Evolutionary conservation across 495 filamentous ascomycete genomes (phyloP).

Genomic region (Aspergillus haitiensis): DNA sequence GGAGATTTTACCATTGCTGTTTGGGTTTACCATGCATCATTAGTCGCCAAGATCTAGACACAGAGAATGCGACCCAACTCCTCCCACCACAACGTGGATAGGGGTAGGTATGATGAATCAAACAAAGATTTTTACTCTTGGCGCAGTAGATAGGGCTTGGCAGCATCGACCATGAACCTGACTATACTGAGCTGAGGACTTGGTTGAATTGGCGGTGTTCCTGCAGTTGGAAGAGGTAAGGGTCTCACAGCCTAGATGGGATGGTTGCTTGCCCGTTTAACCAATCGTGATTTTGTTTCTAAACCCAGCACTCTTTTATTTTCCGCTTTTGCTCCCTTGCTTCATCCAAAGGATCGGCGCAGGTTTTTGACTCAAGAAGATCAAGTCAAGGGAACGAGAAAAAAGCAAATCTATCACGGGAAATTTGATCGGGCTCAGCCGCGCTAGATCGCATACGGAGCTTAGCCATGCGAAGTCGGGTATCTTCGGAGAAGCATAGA

Average conservation of each 20-base stretch:
- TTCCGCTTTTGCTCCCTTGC: background rate
- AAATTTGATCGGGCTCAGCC: conserved; percentile 16
- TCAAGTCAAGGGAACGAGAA: background rate
- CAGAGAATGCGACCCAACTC: conserved; percentile 16
- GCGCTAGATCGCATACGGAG: conserved; percentile 7
- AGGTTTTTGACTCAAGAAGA: background rate
- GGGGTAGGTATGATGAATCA: conserved; percentile 23
- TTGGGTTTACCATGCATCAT: background rate
- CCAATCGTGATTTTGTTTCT: background rate
- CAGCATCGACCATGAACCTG: conserved; percentile 20
- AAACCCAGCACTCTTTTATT: background rate
- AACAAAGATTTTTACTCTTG: conserved; percentile 23
- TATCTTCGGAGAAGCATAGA: conserved; percentile 18
- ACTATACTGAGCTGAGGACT: conserved; percentile 12
- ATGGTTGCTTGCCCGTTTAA: conserved; percentile 5
- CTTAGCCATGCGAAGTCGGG: conserved; percentile 17
- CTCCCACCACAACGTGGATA: conserved; percentile 30
- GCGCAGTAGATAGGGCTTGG: conserved; percentile 26
- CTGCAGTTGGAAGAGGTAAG: conserved; percentile 24
- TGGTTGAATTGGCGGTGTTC: conserved; percentile 28
- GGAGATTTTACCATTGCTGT: conserved; percentile 1
- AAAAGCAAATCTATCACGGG: conserved; percentile 11
- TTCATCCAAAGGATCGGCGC: background rate
- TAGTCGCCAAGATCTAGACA: conserved; percentile 16
- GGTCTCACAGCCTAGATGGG: conserved; percentile 1